Percentiles rank a stretch among this genome's conserved stretches.
phyloP scores from a whole-genome alignment of 2,329 filamentous ascomycete genomes.

The Venturia aucupariae region DNA sequence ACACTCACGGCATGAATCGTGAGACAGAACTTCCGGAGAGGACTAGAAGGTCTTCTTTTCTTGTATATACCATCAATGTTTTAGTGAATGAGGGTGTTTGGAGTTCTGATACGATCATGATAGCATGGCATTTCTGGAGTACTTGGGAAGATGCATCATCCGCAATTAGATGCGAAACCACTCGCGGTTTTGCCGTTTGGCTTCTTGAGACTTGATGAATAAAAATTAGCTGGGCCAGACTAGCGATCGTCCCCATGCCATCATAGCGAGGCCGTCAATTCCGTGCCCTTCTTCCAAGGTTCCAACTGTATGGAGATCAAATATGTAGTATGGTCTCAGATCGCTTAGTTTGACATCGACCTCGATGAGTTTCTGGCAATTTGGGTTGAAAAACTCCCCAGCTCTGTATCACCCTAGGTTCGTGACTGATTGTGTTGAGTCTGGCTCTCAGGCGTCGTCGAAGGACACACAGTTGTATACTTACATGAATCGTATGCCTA shows the following conservation, averaged over 20 bases:
- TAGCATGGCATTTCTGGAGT: constrained; percentile 1
- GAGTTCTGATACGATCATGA: neutral
- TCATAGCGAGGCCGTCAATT: neutral
- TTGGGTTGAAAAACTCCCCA: too few species aligned
- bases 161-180: neutral
- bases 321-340: too few species aligned
- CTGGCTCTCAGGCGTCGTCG: too few species aligned
- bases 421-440: too few species aligned
- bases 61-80: constrained; percentile 7
- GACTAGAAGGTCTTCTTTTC: neutral
- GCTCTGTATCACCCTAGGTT: too few species aligned
- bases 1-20: neutral
- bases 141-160: neutral
- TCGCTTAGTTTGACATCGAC: too few species aligned
- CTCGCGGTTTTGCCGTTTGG: neutral
- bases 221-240: neutral
- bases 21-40: neutral
- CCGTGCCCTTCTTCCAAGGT: neutral
- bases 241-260: neutral
- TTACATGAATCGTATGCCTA: too few species aligned
- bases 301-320: too few species aligned
- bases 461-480: too few species aligned
- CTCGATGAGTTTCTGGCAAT: too few species aligned
- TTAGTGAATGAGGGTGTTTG: neutral
- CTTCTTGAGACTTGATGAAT: neutral